Conservation (phyloP, 2,329 filamentous ascomycete genomes). For the Hymenoscyphus occultus region DNA sequence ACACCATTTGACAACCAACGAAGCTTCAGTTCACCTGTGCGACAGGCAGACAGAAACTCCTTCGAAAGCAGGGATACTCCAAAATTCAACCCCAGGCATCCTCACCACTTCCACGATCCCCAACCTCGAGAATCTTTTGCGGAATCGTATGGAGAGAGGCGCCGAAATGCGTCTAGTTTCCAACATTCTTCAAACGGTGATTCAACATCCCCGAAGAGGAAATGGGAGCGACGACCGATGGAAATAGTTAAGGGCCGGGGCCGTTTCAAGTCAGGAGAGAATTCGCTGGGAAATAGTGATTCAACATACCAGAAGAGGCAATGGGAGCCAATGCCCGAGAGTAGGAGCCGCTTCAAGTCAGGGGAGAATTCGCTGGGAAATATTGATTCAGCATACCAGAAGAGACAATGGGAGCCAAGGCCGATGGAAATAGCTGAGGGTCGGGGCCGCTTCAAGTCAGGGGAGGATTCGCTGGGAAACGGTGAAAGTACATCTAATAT, state of each 20-base stretch:
- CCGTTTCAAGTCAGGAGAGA: not conserved
- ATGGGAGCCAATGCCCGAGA: not conserved
- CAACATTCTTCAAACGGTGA: conserved; percentile 2
- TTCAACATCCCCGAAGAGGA: not conserved
- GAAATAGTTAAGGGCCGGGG: conserved; percentile 1
- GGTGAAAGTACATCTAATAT: not conserved
- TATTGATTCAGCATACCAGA: not conserved
- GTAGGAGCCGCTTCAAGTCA: not conserved
- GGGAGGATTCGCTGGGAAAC: not conserved
- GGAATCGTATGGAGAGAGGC: conserved; percentile 1
- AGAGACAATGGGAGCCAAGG: not conserved
- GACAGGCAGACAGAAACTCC: not conserved
- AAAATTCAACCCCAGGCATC: conserved; percentile 6
- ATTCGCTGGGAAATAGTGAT: not conserved
- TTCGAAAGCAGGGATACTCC: not conserved
- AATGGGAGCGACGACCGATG: conserved; percentile 4
- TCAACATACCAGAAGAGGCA: not conserved
- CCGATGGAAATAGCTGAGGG: conserved; percentile 8
- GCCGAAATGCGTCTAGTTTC: not conserved
- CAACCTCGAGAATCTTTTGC: not conserved
- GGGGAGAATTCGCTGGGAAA: not conserved
- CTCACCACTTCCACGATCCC: conserved; percentile 3
- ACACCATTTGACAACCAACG: conserved; percentile 7
- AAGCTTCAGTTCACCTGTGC: not conserved
- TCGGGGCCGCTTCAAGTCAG: not conserved